A percentile compares a stretch with the other conserved stretches of the same genome.
Evolutionary conservation across 345 rosid genomes (phyloP).

Genomic region (Angophora floribunda): DNA sequence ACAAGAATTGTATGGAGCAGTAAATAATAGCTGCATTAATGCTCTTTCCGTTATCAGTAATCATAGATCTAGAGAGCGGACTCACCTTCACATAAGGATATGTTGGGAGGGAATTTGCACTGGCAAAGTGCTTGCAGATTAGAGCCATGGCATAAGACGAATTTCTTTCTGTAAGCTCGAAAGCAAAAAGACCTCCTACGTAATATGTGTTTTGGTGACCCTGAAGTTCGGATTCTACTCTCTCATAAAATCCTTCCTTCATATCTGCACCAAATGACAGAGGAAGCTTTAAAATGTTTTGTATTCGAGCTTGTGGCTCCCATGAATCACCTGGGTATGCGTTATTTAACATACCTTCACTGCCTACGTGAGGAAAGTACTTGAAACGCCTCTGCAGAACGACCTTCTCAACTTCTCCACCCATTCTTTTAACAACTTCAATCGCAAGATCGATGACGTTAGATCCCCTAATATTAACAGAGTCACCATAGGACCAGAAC

Average conservation of each 20-base stretch:
- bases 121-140: slow-evolving; percentile 56
- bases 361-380: slow-evolving; percentile 58
- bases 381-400: slow-evolving; percentile 48
- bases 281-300: background rate
- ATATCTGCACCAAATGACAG: slow-evolving; percentile 24
- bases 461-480: slow-evolving; percentile 27
- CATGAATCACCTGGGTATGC: background rate
- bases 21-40: background rate
- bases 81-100: slow-evolving; percentile 53
- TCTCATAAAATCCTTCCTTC: slow-evolving; percentile 54
- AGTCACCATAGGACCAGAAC: slow-evolving; percentile 65
- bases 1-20: background rate
- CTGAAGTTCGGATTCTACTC: slow-evolving; percentile 50
- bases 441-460: slow-evolving; percentile 32
- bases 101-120: slow-evolving; percentile 15
- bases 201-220: slow-evolving; percentile 49
- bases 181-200: slow-evolving; percentile 60
- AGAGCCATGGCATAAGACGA: slow-evolving; percentile 56
- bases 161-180: slow-evolving; percentile 66
- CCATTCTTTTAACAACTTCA: slow-evolving; percentile 26
- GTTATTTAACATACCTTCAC: slow-evolving; percentile 32
- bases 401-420: slow-evolving; percentile 39
- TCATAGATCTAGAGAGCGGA: background rate
- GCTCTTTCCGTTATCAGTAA: background rate
- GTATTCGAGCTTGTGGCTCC: background rate